Evolutionary conservation across 495 filamentous ascomycete species (phyloP), one percentile per base, ranked within the genome.

Genomic region (Penicillium pulvis): DNA sequence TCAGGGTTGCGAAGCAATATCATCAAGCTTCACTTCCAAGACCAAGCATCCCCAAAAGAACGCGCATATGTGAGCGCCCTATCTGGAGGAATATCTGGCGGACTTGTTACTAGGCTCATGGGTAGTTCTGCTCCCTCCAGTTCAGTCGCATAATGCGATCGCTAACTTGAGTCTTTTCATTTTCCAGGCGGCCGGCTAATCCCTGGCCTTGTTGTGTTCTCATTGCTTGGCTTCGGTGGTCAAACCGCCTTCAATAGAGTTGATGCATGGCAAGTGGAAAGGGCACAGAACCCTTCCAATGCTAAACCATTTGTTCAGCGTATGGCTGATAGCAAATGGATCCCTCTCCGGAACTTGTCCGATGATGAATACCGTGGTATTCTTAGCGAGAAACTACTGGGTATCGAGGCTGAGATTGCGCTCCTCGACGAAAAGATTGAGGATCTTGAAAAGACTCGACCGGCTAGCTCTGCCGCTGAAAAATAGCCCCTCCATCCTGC

Each of bases 351-450:
- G 52, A 78, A 77, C 12, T 71, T 98, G 20, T 87, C 86, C 1
- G 87, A 97, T 65, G 79, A 89, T 51, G 88, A 97, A 30, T 98
- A 97, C 62, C 83, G 81, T 58, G 74, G 78, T 7, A 89, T 91
- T 63, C 69, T 97, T 39, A 78, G 83, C 63, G 91, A 95, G 68
- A 91, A 88, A 71, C 60, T 96, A 20, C 72, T 98, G 7, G 80
- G 82, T 47, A 74, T 97, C 12, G 86, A 97, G 60, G 91, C 87
- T 10, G 90, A 97, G 56, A 90, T 97, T 62, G 88, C 93, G 0
- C 62, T 97, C 33, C 71, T 96, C 11, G 91, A 97, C 63, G 93
- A 97, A 41, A 87, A 84, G 57, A 92, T 98, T 55, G 85, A 83
- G 26, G 65, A 72, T 33, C 66, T 79, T 2, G 64, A 77, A 55